Base-by-base conservation (phyloP, 257 asterid species). In the Cynanchum wilfordii region DNA sequence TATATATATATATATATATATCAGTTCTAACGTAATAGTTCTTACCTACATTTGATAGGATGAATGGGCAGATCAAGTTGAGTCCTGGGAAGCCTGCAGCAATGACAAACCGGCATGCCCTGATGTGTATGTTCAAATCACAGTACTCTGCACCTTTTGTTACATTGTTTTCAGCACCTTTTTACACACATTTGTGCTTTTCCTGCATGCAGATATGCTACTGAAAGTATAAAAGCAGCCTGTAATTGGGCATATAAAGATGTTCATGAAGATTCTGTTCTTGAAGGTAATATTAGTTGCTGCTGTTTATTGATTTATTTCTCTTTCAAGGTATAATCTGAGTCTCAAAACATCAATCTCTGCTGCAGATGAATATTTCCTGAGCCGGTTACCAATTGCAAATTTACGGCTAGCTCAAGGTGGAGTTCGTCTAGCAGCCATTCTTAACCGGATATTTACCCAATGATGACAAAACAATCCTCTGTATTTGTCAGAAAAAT, bases 391-490 rank as follows among this genome's bases (percentile, higher is more conserved):
- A 30, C 93, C 95, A 33, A 86, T 81, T 19, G 95, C 87, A 74
- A 82, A 85, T 63, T 68, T 83, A 81, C 79, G 97, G 52, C 81
- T 93, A 57, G 97, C 96, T 77, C 96, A 93, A 77, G 96, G 91
- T 1, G 96, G 97, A 42, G 96, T 93, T 33, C 96, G 96, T 36
- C 71, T 93, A 66, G 97, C 98, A 19, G 96, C 97, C 20, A 87
- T 86, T 25, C 91, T 93, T 33, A 93, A 93, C 80, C 90, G 92
- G 24, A 87, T 93, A 76, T 93, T 93, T 58, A 86, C 88, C 77
- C 88, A 78, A 79, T 20, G 36, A 62, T 3, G 38, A 33, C 38
- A 33, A 16, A 16, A 59, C 42, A 6, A 29, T 27, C 10, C 42
- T 42, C 47, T 42, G 47, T 42, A 42, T 42, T 7, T 40, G 10